Conservation (phyloP, 208 protist species). For the Crithidia fasciculata region DNA sequence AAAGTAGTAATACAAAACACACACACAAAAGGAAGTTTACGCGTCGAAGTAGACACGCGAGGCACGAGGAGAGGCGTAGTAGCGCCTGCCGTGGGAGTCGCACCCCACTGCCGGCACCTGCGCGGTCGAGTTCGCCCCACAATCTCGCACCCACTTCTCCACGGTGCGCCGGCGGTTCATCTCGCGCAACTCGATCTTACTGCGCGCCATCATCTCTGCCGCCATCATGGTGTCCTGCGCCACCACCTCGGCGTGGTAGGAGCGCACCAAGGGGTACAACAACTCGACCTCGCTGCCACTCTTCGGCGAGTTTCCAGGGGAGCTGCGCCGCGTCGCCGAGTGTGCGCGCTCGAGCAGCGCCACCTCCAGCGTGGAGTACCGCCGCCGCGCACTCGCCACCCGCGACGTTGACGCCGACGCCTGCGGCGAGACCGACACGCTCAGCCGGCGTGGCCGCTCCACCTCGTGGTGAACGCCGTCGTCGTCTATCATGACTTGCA, state of each 20-base stretch:
- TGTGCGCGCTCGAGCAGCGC: slow-evolving; percentile 23
- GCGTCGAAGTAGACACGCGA: slow-evolving; percentile 8
- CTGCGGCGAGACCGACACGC: slow-evolving; percentile 3
- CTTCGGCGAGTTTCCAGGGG: neutral
- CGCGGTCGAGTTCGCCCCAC: neutral
- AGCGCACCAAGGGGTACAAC: slow-evolving; percentile 39
- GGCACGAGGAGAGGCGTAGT: neutral
- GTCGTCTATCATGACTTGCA: neutral
- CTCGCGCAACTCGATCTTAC: slow-evolving; percentile 46
- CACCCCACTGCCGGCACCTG: neutral
- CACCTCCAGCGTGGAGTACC: slow-evolving; percentile 23
- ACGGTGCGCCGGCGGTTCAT: slow-evolving; percentile 24
- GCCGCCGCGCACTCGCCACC: neutral
- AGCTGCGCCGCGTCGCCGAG: neutral
- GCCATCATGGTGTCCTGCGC: slow-evolving; percentile 44
- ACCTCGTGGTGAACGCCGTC: neutral
- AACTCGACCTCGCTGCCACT: slow-evolving; percentile 19
- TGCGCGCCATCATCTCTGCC: slow-evolving; percentile 45
- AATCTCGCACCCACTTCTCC: neutral
- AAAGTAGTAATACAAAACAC: too few relatives aligned
- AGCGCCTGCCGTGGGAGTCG: neutral
- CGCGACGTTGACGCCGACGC: neutral
- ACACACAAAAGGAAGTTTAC: neutral
- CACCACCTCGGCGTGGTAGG: slow-evolving; percentile 28
- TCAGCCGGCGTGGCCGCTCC: neutral